These are phyloP conservation scores for Colletotrichum australisinense DNA, from an alignment of 2,329 filamentous ascomycete genomes.

Conservation along the genomic window DNA sequence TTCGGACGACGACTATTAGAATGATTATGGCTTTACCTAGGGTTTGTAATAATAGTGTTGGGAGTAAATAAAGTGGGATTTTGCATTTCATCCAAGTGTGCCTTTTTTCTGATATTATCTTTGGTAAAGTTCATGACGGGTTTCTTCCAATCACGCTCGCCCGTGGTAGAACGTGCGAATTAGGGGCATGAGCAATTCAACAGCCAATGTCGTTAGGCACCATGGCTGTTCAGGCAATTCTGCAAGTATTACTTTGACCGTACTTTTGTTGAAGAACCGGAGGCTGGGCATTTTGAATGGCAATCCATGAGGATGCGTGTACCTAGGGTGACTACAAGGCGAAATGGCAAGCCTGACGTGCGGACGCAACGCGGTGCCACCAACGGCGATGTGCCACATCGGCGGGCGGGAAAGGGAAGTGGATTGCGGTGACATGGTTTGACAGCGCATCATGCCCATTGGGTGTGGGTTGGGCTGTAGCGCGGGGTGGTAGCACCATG, in stretches of 20 bases:
- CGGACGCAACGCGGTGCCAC: not conserved
- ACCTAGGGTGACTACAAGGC: not conserved
- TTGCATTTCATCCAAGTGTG: not conserved
- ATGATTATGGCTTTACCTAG: not conserved
- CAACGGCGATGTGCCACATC: conserved; percentile 33
- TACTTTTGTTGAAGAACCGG: not conserved
- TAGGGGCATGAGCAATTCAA: not conserved
- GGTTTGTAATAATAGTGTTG: not conserved
- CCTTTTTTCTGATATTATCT: not conserved
- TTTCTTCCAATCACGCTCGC: not conserved
- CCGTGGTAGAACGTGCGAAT: not conserved
- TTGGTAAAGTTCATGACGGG: not conserved
- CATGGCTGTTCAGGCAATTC: not conserved
- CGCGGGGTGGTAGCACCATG: not conserved
- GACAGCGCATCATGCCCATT: conserved; percentile 23
- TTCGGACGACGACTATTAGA: conserved; percentile 73
- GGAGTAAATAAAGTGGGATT: conserved; percentile 15
- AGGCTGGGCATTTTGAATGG: not conserved
- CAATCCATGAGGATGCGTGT: not conserved
- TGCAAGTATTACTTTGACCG: not conserved
- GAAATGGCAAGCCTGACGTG: not conserved
- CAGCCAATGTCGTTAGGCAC: not conserved
- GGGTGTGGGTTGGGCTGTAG: not conserved
- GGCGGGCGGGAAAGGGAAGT: not conserved
- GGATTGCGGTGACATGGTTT: conserved; percentile 16